Base-by-base conservation (phyloP, 192 early-diverging fungal species). In the Jimgerdemannia flammicorona region DNA sequence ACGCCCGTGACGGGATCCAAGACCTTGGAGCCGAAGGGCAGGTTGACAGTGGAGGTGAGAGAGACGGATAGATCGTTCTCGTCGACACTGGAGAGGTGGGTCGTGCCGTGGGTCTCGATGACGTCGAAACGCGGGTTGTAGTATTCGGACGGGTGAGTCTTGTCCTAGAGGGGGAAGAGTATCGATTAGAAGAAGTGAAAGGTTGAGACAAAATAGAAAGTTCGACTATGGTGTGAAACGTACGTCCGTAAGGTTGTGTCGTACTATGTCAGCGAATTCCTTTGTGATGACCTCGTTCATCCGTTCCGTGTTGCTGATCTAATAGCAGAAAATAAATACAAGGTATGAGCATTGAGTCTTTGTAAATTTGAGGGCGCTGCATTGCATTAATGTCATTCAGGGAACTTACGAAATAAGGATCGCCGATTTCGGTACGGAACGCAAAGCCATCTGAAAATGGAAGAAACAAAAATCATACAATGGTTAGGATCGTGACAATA, bases 41-140 rank as follows among this genome's bases (percentile, higher is more conserved):
- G 80, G 81, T 99, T 99, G 4, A 95, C 86, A 0, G 97, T 99
- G 40, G 93, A 94, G 3, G 95, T 97, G 74, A 96, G 72, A 3
- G 94, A 81, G n/a, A 95, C 95, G 0, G 94, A 94, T 75, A 88
- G 83, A 70, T 93, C 89, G 59, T 93, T 79, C 20, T 82, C 74
- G 81, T 92, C 91, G 6, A 99, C 76, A 18, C 92, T 87, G 0
- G 96, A 97, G 29, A 99, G 74, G 82, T 97, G 96, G 41, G 94
- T 96, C 4, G 97, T 99, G 18, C 97, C 97, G 73, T 95, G 97
- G 73, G 91, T 90, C 49, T 92, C 90, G 10, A 88, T 82, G 11
- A 90, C 80, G 20, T 93, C 92, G 85, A 91, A 97, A 59, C 86
- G 77, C 17, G 95, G 93, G 43, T 91, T 84, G 81, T 99, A 99